Conservation (phyloP, 768 basidiomycete species). For the Boletus insuetus region DNA sequence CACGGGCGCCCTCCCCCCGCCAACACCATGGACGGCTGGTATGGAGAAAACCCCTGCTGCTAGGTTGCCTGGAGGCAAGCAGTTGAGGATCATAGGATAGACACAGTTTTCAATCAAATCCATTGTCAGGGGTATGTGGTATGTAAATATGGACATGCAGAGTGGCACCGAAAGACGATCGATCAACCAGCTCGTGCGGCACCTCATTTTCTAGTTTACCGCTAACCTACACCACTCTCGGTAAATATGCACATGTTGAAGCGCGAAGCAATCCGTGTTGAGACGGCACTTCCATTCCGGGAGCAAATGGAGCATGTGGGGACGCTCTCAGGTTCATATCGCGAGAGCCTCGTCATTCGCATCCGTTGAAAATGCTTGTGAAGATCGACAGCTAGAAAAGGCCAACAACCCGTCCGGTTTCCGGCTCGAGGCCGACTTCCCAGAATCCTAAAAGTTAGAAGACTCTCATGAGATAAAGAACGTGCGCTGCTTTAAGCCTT, state of each 20-base stretch:
- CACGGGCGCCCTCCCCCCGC: slow-evolving; percentile 7
- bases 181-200: neutral
- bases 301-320: slow-evolving; percentile 18
- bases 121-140: neutral
- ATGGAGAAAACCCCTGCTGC: slow-evolving; percentile 10
- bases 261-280: slow-evolving; percentile 38
- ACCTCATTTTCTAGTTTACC: slow-evolving; percentile 6
- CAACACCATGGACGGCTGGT: neutral
- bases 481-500: neutral
- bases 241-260: slow-evolving; percentile 38
- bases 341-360: slow-evolving; percentile 1
- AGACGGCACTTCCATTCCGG: slow-evolving; percentile 29
- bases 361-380: slow-evolving; percentile 20
- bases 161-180: neutral
- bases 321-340: slow-evolving; percentile 13
- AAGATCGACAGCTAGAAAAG: slow-evolving; percentile 56
- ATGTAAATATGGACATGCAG: slow-evolving; percentile 11
- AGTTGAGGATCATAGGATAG: neutral
- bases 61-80: slow-evolving; percentile 38
- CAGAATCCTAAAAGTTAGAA: slow-evolving; percentile 63
- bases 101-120: neutral
- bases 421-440: slow-evolving; percentile 81
- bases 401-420: slow-evolving; percentile 80
- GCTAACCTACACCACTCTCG: slow-evolving; percentile 16
- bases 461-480: slow-evolving; percentile 8